Evolutionary conservation across 345 rosid genomes (phyloP).

Genomic region (Cardamine occulta): DNA sequence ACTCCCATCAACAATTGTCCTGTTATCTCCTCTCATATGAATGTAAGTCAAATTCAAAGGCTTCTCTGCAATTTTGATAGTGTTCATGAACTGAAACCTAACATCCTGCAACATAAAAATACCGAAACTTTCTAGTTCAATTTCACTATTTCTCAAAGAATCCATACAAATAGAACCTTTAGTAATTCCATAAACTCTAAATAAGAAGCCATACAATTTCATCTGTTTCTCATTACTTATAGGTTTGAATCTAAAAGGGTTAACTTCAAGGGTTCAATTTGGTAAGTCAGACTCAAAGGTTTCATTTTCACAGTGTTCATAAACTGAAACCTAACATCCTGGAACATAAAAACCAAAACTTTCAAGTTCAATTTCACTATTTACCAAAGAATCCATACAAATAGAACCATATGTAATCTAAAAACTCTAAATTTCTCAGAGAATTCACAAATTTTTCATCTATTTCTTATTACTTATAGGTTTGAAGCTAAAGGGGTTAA

Average conservation of each 20-base stretch:
- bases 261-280: not conserved
- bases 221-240: not conserved
- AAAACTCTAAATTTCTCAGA: not conserved
- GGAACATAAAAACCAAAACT: constrained; percentile 9
- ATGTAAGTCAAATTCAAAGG: constrained; percentile 81
- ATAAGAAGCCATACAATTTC: not conserved
- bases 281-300: constrained; percentile 72
- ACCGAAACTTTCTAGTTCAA: not conserved
- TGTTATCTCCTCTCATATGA: constrained; percentile 63
- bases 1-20: constrained; percentile 57
- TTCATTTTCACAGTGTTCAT: constrained; percentile 45
- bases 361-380: not conserved
- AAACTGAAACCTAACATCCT: constrained; percentile 68
- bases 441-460: not conserved
- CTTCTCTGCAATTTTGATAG: constrained; percentile 56
- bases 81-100: constrained; percentile 47
- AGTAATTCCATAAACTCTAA: not conserved
- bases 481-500: constrained; percentile 1
- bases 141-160: not conserved
- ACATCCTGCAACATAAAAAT: constrained; percentile 56
- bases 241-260: not conserved
- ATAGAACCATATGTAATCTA: not conserved
- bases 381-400: not conserved
- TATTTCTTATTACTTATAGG: not conserved
- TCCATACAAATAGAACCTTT: not conserved